Percentiles rank a stretch among this genome's conserved stretches.
phyloP scores from a whole-genome alignment of 2,329 filamentous ascomycete genomes.

The Alternaria sp. region DNA sequence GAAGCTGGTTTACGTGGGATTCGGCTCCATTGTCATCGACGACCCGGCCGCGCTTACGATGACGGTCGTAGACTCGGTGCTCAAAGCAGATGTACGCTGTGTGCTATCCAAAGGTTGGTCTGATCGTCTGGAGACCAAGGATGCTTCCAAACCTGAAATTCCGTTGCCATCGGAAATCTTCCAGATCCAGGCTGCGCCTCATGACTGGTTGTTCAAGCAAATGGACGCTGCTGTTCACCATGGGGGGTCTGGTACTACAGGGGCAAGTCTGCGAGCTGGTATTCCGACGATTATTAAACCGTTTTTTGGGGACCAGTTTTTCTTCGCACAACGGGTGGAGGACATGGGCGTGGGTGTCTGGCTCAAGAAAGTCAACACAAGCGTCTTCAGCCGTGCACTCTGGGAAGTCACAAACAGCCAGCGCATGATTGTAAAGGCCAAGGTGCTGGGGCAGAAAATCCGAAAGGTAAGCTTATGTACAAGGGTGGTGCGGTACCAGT shows the following conservation, averaged over 20 bases:
- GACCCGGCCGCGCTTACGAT: conserved; percentile 88
- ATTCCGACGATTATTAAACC: conserved; percentile 94
- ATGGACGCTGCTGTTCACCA: conserved; percentile 96
- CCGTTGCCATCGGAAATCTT: conserved; percentile 80
- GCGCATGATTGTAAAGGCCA: conserved; percentile 89
- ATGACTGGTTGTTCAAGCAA: conserved; percentile 95
- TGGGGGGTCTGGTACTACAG: conserved; percentile 92
- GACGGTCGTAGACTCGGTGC: conserved; percentile 90
- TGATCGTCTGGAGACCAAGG: conserved; percentile 72
- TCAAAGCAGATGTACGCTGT: conserved; percentile 91
- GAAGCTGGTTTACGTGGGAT: conserved; percentile 95
- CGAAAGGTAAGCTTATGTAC: conserved; percentile 72
- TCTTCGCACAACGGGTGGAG: conserved; percentile 89
- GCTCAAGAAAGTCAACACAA: conserved; percentile 88
- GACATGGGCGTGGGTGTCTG: conserved; percentile 92
- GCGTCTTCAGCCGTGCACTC: conserved; percentile 81
- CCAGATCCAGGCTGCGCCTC: conserved; percentile 87
- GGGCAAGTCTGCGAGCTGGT: conserved; percentile 87
- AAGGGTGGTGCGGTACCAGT: background rate
- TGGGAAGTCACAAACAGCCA: conserved; percentile 92
- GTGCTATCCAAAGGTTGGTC: conserved; percentile 98
- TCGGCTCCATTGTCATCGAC: conserved; percentile 93
- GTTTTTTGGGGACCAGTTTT: conserved; percentile 98
- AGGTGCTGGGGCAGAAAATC: conserved; percentile 83
- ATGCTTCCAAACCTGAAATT: conserved; percentile 68